phyloP scores from a whole-genome alignment of 768 basidiomycete species.

The Leucosporidium yakuticum region DNA sequence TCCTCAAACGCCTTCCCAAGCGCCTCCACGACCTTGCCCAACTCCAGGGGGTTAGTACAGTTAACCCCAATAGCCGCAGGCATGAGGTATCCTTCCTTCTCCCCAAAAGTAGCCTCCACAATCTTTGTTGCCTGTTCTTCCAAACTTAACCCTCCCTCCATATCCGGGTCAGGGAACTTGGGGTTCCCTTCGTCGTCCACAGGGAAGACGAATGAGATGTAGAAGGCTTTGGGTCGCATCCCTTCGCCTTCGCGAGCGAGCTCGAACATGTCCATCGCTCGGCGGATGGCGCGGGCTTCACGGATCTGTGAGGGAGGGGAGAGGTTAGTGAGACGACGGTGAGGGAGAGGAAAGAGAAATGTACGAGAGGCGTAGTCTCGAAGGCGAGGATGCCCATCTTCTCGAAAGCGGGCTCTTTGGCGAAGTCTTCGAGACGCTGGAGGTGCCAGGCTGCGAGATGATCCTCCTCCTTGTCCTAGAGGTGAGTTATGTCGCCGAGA shows the following conservation, averaged over 20 bases:
- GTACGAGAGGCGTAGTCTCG: slow-evolving; percentile 43
- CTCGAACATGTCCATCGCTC: slow-evolving; percentile 39
- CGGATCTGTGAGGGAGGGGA: slow-evolving; percentile 26
- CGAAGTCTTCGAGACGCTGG: slow-evolving; percentile 40
- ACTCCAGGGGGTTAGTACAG: slow-evolving; percentile 42
- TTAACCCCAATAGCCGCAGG: slow-evolving; percentile 43
- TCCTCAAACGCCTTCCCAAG: background rate
- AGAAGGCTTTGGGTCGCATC: slow-evolving; percentile 37
- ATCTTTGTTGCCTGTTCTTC: slow-evolving; percentile 5
- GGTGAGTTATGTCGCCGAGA: no score
- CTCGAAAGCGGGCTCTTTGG: slow-evolving; percentile 29
- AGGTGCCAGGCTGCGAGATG: slow-evolving; percentile 42
- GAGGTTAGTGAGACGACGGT: no score
- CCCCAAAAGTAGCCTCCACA: slow-evolving; percentile 17
- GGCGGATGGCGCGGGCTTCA: slow-evolving; percentile 42
- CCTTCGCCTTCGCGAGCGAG: background rate
- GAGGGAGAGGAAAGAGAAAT: no score
- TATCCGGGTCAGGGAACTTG: slow-evolving; percentile 24
- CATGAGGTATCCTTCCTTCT: background rate
- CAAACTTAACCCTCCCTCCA: background rate
- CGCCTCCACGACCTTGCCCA: slow-evolving; percentile 25
- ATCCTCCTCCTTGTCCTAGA: slow-evolving; percentile 3
- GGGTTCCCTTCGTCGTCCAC: slow-evolving; percentile 7
- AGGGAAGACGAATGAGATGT: slow-evolving; percentile 42
- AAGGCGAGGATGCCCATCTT: slow-evolving; percentile 42